Base-by-base conservation (phyloP, 768 basidiomycete species). In the Tulasnella sp. region DNA sequence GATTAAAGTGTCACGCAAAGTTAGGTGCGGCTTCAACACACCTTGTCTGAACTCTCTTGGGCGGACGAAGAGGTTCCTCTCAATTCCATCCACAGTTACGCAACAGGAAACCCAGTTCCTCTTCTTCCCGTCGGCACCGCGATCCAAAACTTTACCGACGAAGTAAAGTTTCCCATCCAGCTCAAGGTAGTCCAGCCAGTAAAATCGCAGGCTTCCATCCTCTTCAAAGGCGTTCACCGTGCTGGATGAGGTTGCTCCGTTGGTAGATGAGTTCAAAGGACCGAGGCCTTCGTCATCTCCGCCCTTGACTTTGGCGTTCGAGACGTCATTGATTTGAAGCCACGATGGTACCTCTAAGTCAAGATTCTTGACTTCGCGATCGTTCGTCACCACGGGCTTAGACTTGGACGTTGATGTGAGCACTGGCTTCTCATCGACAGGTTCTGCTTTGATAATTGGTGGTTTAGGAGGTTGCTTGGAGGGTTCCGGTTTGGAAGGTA, bases 151-250 rank as follows among this genome's bases (percentile, higher is more conserved):
- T 86, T 99, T 99, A 9, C 98, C 98, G 69, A 95, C 90, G 82
- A 99, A 93, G 84, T 95, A 93, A 4, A 99, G 88, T 81, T 90
- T 91, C 22, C 96, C 97, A 22, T 93, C 90, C 74, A 91, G 89
- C 84, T 99, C 96, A 46, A 97, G 91, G 84, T 96, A 96, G 84
- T 99, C 98, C 31, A 98, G 88, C 98, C 98, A 99, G 88, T 93
- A 99, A 88, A 99, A 96, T 40, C 90, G 90, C 20, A 99, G 87
- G 3, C 92, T 93, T 1, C 95, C 96, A 82, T 98, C 96, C 5
- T 90, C 87, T 84, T 98, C 95, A 2, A 96, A 88, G 0, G 92
- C 93, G 31, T 88, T 86, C 84, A 84, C 84, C 84, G 75, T 88
- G 81, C 75, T 89, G 87, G 72, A 84, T 7, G 82, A 80, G 34